Percentiles rank a stretch among this genome's conserved stretches.
Evolutionary conservation across 495 filamentous ascomycete species (phyloP).

Genomic region (Penicillium maclennaniae): DNA sequence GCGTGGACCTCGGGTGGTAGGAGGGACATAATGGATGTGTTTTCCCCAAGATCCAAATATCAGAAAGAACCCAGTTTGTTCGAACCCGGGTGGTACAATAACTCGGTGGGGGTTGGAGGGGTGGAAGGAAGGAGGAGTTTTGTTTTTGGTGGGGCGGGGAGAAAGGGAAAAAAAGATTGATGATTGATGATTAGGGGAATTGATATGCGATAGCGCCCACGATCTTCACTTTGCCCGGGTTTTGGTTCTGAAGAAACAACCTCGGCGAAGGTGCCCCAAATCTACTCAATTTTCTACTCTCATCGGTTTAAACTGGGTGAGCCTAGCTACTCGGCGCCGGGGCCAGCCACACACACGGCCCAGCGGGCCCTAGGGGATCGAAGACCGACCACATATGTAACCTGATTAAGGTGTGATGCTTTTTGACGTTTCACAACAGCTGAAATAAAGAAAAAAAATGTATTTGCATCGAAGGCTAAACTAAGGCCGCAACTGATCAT

Average conservation of each 20-base stretch:
- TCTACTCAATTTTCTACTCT: not conserved
- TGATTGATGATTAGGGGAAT: constrained; percentile 30
- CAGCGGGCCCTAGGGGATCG: not conserved
- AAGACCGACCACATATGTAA: not conserved
- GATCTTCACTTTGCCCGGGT: not conserved
- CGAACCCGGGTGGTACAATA: constrained; percentile 22
- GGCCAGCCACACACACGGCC: not conserved
- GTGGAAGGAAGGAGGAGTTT: constrained; percentile 31
- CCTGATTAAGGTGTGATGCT: not conserved
- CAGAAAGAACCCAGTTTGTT: constrained; percentile 22
- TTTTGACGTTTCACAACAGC: not conserved
- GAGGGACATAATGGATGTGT: constrained; percentile 66
- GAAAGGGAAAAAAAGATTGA: constrained; percentile 31
- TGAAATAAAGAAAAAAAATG: constrained; percentile 6
- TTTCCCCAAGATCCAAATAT: constrained; percentile 31
- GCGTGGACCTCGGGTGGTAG: constrained; percentile 76
- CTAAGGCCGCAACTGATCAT: constrained; percentile 21
- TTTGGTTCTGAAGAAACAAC: not conserved
- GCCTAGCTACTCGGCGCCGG: not conserved
- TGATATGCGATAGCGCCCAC: constrained; percentile 19
- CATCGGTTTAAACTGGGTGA: not conserved
- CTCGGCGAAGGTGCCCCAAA: not conserved
- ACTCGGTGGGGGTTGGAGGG: constrained; percentile 24
- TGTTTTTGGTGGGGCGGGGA: constrained; percentile 32
- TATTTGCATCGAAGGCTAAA: constrained; percentile 33